phyloP scores from a whole-genome alignment of 768 basidiomycete genomes.

The Tricholoma terreum region DNA sequence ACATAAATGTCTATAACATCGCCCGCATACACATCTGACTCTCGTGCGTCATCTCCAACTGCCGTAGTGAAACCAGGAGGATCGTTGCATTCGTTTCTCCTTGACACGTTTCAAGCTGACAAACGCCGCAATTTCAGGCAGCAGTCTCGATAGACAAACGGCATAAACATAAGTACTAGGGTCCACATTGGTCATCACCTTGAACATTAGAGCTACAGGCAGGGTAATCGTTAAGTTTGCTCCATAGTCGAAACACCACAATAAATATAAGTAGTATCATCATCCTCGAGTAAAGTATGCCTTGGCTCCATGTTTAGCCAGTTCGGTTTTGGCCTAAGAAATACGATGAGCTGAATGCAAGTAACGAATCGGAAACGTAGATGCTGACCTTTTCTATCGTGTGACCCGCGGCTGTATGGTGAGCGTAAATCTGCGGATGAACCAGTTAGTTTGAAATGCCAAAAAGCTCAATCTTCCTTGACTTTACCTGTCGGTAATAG shows the following conservation, averaged over 20 bases:
- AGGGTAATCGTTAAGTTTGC: conserved; percentile 27
- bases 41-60: no score
- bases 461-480: conserved; percentile 3
- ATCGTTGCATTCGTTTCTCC: no score
- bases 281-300: conserved; percentile 84
- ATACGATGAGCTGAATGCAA: conserved; percentile 5
- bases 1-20: conserved; percentile 24
- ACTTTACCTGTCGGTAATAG: conserved; percentile 72
- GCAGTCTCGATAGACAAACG: no score
- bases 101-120: no score
- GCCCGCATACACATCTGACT: background rate
- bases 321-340: conserved; percentile 73
- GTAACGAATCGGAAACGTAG: background rate
- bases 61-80: no score
- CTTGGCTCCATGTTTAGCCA: conserved; percentile 82
- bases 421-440: conserved; percentile 61
- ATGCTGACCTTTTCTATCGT: conserved; percentile 74
- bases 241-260: background rate
- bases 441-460: conserved; percentile 5
- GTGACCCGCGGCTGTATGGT: conserved; percentile 82
- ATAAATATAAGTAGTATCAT: conserved; percentile 16
- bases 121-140: no score
- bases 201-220: conserved; percentile 49
- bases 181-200: no score
- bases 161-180: no score